Evolutionary conservation across 306 rosid genomes (phyloP), one percentile per base, ranked within the genome.

Genomic region (Quercus glauca): DNA sequence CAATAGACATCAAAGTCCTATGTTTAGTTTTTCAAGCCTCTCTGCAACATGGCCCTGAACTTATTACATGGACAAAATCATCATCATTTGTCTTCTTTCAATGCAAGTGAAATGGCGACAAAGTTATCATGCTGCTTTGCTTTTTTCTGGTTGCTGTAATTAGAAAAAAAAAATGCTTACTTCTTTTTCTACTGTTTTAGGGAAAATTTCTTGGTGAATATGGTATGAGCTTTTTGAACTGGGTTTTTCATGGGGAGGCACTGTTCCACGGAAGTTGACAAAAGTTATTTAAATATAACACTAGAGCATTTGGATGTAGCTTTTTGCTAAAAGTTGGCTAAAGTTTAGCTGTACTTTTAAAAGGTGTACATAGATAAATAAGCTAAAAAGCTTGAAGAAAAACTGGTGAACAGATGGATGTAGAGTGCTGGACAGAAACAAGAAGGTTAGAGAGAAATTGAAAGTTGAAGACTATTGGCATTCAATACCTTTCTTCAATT

Each of bases 381-480:
- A 33, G 37, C 7, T 33, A 33, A 33, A 33, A 33, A 33, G 6
- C 37, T 33, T 5, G 41, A 35, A 35, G 41, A 35, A 35, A 35
- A 5, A 35, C 41, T 35, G 41, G 41, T 35, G 41, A 35, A 86
- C 89, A 90, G 74, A 90, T 88, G 91, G 93, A 76, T 82, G 87
- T 68, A 79, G 79, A 61, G 83, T 85, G 79, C 74, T 86, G 90
- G 87, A 87, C 90, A 87, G 83, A 80, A 87, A 49, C 53, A 74
- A 86, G 86, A 79, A 58, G 89, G 82, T 57, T 78, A 86, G 83
- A 77, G 51, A 82, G 52, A 61, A 78, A 83, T 71, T 20, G 13
- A 57, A 85, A 81, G 65, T 25, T 12, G 49, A 45, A 74, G 37
- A 75, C 75, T 64, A 76, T 43, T 56, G 82, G 73, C 78, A 81